Conservation (phyloP, 495 filamentous ascomycete genomes). For the Neurospora sp. region DNA sequence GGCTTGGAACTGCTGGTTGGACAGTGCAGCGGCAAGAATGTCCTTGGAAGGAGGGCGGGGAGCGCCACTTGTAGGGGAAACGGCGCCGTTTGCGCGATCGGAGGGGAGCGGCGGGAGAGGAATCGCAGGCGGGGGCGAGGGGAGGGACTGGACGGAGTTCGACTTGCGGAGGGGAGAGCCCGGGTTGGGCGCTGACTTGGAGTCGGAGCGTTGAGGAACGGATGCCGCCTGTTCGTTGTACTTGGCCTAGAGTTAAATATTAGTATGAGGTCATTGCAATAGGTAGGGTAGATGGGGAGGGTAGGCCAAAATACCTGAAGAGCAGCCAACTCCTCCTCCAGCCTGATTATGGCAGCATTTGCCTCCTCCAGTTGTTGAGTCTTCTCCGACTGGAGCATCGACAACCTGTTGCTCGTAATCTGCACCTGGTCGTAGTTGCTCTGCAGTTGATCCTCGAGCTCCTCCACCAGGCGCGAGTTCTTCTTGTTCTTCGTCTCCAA, state of each 20-base stretch:
- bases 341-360: constrained; percentile 35
- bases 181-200: constrained; percentile 42
- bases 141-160: constrained; percentile 68
- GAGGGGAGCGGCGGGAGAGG: constrained; percentile 85
- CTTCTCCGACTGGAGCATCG: constrained; percentile 59
- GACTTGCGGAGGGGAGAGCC: constrained; percentile 59
- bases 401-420: constrained; percentile 65
- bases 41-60: constrained; percentile 74
- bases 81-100: constrained; percentile 27
- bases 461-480: constrained; percentile 82
- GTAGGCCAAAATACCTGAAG: constrained; percentile 50
- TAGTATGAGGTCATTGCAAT: constrained; percentile 9
- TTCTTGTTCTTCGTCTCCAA: constrained; percentile 61
- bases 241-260: constrained; percentile 41
- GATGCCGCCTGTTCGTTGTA: constrained; percentile 29
- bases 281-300: not conserved
- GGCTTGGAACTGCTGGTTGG: constrained; percentile 26
- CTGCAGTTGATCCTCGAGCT: constrained; percentile 94
- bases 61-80: constrained; percentile 26
- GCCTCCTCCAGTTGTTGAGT: constrained; percentile 51
- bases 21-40: constrained; percentile 41
- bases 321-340: constrained; percentile 41
- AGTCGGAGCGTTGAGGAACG: constrained; percentile 62
- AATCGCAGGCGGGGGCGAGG: constrained; percentile 81
- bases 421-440: constrained; percentile 91